Evolutionary conservation across 2,329 filamentous ascomycete species (phyloP).

Genomic region (Diaporthe destruens): DNA sequence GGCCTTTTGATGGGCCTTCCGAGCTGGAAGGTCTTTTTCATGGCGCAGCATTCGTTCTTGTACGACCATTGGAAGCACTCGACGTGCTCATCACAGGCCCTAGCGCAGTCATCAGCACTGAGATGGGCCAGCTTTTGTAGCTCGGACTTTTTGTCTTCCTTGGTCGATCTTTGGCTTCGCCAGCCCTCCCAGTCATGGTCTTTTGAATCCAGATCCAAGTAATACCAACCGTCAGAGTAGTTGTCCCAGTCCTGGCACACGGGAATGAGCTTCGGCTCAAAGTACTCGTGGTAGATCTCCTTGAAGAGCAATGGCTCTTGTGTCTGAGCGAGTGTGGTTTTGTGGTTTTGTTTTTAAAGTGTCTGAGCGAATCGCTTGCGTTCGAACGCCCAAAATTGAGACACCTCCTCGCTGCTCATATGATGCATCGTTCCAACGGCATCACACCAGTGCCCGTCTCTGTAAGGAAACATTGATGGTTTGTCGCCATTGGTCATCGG

Average conservation of each 20-base stretch:
- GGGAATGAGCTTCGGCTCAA: conserved; percentile 55
- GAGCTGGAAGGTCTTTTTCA: conserved; percentile 53
- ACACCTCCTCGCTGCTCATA: conserved; percentile 63
- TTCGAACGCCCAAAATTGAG: conserved; percentile 65
- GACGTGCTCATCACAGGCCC: conserved; percentile 56
- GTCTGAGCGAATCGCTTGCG: conserved; percentile 50
- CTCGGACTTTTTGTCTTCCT: conserved; percentile 49
- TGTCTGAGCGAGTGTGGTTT: conserved; percentile 42
- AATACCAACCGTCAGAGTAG: conserved; percentile 58
- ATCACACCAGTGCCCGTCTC: conserved; percentile 65
- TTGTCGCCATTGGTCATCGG: conserved; percentile 70
- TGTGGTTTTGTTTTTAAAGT: no score
- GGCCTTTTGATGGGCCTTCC: conserved; percentile 54
- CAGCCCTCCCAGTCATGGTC: conserved; percentile 49
- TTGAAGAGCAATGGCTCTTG: conserved; percentile 56
- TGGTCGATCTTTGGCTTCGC: conserved; percentile 51
- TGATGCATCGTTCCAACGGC: conserved; percentile 70
- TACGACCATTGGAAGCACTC: conserved; percentile 59
- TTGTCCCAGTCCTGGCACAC: conserved; percentile 67
- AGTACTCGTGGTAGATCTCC: conserved; percentile 62
- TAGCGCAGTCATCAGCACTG: conserved; percentile 57
- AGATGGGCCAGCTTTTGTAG: conserved; percentile 57
- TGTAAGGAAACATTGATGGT: conserved; percentile 62
- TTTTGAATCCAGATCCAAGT: conserved; percentile 51
- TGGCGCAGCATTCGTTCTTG: conserved; percentile 54